Evolutionary conservation across 208 protist genomes (phyloP).

Genomic region (Vickermania ingenoplastis): DNA sequence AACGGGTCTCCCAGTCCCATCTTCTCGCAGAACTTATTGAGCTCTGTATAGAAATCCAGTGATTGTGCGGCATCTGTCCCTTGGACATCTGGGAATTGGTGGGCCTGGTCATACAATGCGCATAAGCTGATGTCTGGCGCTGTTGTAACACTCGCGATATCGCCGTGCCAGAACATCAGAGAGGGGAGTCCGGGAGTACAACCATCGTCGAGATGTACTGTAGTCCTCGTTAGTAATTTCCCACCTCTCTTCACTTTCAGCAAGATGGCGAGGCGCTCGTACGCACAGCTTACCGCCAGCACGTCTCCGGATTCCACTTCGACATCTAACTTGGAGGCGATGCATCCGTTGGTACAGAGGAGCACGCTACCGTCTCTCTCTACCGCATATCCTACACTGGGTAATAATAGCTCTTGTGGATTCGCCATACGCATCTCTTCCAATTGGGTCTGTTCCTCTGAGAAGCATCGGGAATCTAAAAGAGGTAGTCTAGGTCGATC

Average conservation of each 20-base stretch:
- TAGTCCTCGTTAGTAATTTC: neutral
- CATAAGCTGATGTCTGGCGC: conserved; percentile 13
- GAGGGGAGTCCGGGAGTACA: neutral
- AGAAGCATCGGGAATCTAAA: no score
- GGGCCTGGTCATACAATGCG: conserved; percentile 13
- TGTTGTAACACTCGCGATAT: neutral
- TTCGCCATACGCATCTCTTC: neutral
- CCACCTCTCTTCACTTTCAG: neutral
- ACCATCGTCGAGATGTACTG: neutral
- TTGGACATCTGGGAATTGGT: conserved; percentile 6
- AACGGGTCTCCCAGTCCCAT: conserved; percentile 4
- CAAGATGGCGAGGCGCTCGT: conserved; percentile 2
- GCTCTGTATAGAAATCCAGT: conserved; percentile 77
- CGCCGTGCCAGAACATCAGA: neutral
- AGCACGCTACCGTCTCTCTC: neutral
- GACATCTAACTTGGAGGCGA: conserved; percentile 4
- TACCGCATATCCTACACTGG: neutral
- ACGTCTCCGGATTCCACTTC: conserved; percentile 14
- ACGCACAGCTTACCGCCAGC: conserved; percentile 21
- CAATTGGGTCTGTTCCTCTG: neutral
- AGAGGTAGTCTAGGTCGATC: no score
- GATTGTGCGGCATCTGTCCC: conserved; percentile 21
- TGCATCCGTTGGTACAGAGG: neutral
- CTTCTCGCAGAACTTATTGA: conserved; percentile 59
- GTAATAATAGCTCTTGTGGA: neutral